Evolutionary conservation across 169 alveolate genomes (phyloP), one percentile per base, ranked within the genome.

Genomic region (Cystoisospora suis): DNA sequence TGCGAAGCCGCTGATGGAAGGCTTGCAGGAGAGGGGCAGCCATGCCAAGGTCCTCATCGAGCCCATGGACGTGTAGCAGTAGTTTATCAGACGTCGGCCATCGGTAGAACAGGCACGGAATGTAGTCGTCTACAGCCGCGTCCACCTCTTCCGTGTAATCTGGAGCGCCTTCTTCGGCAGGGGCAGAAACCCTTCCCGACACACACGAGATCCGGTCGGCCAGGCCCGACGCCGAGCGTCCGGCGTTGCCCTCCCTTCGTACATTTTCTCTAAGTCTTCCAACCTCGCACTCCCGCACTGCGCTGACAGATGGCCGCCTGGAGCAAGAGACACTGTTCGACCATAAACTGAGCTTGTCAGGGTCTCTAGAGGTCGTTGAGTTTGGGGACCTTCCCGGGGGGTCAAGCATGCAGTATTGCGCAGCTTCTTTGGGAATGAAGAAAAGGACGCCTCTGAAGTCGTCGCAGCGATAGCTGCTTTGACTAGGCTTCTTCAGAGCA

Each of bases 61-160:
- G 56, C 12, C 83, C 45, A 34, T 72, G 83, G 38, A 72, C 20
- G 20, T 72, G 83, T 40, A 72, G 9, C 3, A 72, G 46, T 3
- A 72, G 56, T 17, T 5, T 32, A 56, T 34, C 45, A n/a, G 83
- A 72, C 23, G 53, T 6, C 15, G 83, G 83, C 83, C 83, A 72
- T 5, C 83, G 38, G 83, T 72, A 72, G 27, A 72, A 72, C 34
- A 72, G 83, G 29, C 83, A 72, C 32, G 83, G 83, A 38, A 40
- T 72, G 23, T 72, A 72, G 83, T 38, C 32, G 40, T 72, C 83
- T 34, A 72, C 34, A 6, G 56, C 1, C 38, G 32, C 3, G 6
- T 9, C 45, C 4, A 17, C 77, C 12, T 65, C 77, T 1, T 3
- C 40, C 0, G 77, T 6, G 45, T 3, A n/a, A n/a, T 9, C 27